Percentiles rank a stretch among this genome's conserved stretches.
These are phyloP conservation scores for Cymbidium sinense DNA, from an alignment of 106 monocot genomes.

Conservation along the genomic window DNA sequence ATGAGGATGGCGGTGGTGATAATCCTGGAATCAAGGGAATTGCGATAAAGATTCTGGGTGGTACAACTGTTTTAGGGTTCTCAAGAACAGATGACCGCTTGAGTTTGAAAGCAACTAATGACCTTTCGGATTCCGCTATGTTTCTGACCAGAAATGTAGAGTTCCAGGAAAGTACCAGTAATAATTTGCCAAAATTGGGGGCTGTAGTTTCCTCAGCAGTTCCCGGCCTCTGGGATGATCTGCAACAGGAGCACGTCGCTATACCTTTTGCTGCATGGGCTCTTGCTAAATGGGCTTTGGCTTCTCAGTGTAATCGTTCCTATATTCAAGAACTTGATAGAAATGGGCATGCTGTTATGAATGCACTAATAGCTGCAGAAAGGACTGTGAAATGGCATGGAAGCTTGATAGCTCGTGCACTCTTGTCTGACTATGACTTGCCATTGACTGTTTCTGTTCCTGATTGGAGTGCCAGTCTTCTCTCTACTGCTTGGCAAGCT, in stretches of 20 bases:
- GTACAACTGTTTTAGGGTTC: constrained; percentile 73
- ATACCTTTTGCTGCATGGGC: constrained; percentile 99
- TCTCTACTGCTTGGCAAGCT: constrained; percentile 73
- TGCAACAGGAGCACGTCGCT: constrained; percentile 93
- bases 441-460: constrained; percentile 72
- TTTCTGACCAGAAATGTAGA: constrained; percentile 3
- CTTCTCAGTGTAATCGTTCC: constrained; percentile 73
- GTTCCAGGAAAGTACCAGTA: constrained; percentile 18
- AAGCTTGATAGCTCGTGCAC: constrained; percentile 70
- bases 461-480: constrained; percentile 81
- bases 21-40: constrained; percentile 69
- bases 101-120: constrained; percentile 18
- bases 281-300: constrained; percentile 91
- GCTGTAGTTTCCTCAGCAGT: constrained; percentile 27
- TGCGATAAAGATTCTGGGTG: constrained; percentile 92
- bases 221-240: constrained; percentile 97
- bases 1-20: constrained; percentile 54
- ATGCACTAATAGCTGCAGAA: constrained; percentile 74
- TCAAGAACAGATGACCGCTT: constrained; percentile 28
- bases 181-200: constrained; percentile 18
- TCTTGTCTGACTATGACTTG: constrained; percentile 73
- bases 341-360: constrained; percentile 79
- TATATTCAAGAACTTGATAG: constrained; percentile 89
- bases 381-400: constrained; percentile 99
- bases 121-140: constrained; percentile 9